Conservation (phyloP, 1,284 basidiomycete species). For the Ustilago bromivora region DNA sequence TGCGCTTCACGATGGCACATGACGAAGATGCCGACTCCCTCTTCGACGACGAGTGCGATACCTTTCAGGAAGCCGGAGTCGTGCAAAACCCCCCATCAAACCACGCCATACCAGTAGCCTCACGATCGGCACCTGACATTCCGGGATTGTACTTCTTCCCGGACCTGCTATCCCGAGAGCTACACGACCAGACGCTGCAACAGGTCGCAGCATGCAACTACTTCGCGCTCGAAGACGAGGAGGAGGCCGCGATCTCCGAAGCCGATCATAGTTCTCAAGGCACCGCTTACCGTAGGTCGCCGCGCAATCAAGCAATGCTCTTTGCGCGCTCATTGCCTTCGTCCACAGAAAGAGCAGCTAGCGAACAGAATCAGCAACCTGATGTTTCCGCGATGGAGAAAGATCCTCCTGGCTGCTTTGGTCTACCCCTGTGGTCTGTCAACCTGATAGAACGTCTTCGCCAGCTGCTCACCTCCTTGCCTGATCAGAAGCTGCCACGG, state of each 20-base stretch:
- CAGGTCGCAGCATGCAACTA: constrained; percentile 41
- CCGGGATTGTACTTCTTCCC: constrained; percentile 47
- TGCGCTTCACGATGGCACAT: constrained; percentile 6
- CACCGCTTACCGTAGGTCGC: constrained; percentile 6
- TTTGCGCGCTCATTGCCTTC: constrained; percentile 34
- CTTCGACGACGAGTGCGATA: constrained; percentile 24
- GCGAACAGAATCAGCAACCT: neutral
- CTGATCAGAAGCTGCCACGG: constrained; percentile 1
- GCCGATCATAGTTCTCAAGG: neutral
- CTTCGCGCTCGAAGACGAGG: constrained; percentile 22
- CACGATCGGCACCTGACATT: constrained; percentile 17
- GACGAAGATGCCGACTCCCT: constrained; percentile 34
- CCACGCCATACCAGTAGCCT: constrained; percentile 10
- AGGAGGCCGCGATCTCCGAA: neutral
- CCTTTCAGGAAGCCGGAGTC: neutral
- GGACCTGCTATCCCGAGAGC: constrained; percentile 19
- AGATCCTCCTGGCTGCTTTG: constrained; percentile 6
- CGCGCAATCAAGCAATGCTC: constrained; percentile 50
- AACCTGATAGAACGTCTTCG: constrained; percentile 26
- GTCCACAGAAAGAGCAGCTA: neutral
- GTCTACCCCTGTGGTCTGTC: constrained; percentile 40
- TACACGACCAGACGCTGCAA: constrained; percentile 27
- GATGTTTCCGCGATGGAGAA: neutral
- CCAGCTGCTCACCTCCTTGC: constrained; percentile 1
- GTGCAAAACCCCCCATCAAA: neutral